Evolutionary conservation across 2,329 filamentous ascomycete species (phyloP).

Genomic region (Penicillium sp.): DNA sequence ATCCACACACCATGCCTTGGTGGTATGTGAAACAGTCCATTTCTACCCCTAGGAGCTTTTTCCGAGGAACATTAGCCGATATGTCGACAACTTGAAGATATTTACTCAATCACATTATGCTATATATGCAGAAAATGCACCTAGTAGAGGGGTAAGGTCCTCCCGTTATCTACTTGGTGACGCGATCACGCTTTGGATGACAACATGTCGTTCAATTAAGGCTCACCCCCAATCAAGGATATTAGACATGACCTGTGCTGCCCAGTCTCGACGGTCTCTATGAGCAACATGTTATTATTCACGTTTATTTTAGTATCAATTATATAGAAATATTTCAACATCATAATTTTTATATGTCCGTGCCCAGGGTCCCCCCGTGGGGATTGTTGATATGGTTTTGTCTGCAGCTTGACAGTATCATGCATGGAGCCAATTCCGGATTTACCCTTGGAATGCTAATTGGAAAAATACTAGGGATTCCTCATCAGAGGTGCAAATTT

Average conservation of each 20-base stretch:
- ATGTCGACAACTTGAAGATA: not conserved
- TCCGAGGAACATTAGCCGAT: not conserved
- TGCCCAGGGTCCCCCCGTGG: not conserved
- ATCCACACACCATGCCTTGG: too few species aligned
- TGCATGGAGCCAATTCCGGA: not conserved
- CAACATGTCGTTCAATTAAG: not conserved
- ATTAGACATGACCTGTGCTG: not conserved
- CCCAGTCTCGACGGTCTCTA: too few species aligned
- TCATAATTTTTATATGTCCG: not conserved
- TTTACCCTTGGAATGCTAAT: not conserved
- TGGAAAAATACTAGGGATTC: not conserved
- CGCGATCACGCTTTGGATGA: conserved; percentile 1
- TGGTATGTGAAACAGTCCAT: too few species aligned
- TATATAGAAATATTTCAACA: not conserved
- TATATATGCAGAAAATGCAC: not conserved
- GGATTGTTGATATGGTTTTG: not conserved
- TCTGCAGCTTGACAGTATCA: not conserved
- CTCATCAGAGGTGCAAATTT: not conserved
- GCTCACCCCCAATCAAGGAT: not conserved
- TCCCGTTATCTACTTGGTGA: not conserved
- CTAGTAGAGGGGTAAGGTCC: not conserved
- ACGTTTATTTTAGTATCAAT: not conserved
- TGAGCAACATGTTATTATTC: too few species aligned
- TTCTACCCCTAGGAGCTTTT: not conserved
- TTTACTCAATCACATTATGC: not conserved